phyloP scores from a whole-genome alignment of 768 basidiomycete species.

The Ramaria rubella region DNA sequence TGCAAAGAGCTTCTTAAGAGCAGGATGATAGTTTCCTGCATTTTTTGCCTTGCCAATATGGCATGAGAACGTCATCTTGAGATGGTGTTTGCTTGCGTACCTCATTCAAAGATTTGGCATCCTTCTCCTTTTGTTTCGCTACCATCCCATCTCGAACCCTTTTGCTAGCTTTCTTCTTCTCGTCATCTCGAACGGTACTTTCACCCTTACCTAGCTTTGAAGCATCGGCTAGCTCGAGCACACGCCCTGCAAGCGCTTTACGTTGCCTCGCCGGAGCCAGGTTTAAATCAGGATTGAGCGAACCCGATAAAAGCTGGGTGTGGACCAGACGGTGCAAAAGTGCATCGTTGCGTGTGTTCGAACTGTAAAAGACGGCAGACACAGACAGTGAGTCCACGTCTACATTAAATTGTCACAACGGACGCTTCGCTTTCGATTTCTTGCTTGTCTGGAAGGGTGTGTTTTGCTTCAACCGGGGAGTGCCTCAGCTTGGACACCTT shows the following conservation, averaged over 20 bases:
- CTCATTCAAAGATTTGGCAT: conserved; percentile 56
- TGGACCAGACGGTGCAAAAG: conserved; percentile 74
- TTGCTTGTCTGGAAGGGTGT: conserved; percentile 21
- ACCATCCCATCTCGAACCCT: conserved; percentile 64
- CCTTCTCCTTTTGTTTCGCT: conserved; percentile 53
- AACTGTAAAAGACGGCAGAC: conserved; percentile 34
- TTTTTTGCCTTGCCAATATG: conserved; percentile 58
- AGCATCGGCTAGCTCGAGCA: conserved; percentile 62
- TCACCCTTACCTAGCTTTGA: conserved; percentile 75
- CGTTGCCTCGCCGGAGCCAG: conserved; percentile 60
- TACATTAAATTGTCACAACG: not conserved
- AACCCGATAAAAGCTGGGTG: conserved; percentile 71
- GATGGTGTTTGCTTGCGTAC: conserved; percentile 31
- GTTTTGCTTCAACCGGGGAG: conserved; percentile 6
- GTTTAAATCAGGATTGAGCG: conserved; percentile 53
- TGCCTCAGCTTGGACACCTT: conserved; percentile 56
- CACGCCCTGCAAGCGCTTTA: conserved; percentile 71
- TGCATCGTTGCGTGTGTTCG: conserved; percentile 72
- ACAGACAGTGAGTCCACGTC: not conserved
- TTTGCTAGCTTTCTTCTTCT: conserved; percentile 66
- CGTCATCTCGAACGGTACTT: conserved; percentile 47
- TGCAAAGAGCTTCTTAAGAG: conserved; percentile 62
- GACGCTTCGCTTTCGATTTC: conserved; percentile 48
- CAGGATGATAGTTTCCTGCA: conserved; percentile 78
- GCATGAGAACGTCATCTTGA: conserved; percentile 9